Conservation (phyloP, 192 early-diverging fungal genomes). For the Allomyces macrogynus region DNA sequence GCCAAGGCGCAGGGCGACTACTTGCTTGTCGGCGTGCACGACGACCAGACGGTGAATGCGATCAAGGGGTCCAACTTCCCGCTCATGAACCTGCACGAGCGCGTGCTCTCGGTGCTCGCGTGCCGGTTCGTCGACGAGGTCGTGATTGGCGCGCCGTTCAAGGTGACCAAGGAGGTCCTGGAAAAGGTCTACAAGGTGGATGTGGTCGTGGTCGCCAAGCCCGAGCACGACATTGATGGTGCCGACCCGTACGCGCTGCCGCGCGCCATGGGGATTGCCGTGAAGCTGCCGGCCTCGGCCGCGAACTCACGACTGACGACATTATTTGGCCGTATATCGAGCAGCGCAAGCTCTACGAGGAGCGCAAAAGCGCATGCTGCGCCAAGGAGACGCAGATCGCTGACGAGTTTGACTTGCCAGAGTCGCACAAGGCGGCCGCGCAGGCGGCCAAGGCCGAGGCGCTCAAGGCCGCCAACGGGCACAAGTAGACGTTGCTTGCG, state of each 20-base stretch:
- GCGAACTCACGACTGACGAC: conserved; percentile 56
- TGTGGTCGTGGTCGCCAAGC: conserved; percentile 55
- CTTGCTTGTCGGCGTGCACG: conserved; percentile 80
- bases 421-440: too few relatives aligned
- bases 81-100: conserved; percentile 88
- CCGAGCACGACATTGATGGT: conserved; percentile 47
- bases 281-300: conserved; percentile 55
- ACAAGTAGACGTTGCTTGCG: too few relatives aligned
- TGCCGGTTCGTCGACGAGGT: conserved; percentile 90
- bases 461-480: too few relatives aligned
- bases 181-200: conserved; percentile 68
- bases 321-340: conserved; percentile 78
- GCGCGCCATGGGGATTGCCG: conserved; percentile 55
- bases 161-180: conserved; percentile 67
- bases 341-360: conserved; percentile 55
- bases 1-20: conserved; percentile 72
- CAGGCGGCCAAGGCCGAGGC: too few relatives aligned
- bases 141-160: conserved; percentile 77
- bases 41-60: conserved; percentile 72
- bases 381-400: conserved; percentile 23
- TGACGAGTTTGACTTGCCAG: neutral
- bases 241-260: conserved; percentile 70
- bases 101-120: conserved; percentile 73
- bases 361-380: conserved; percentile 51
- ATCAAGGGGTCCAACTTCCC: conserved; percentile 76